Evolutionary conservation across 140 eudicot genomes (phyloP), one percentile per base, ranked within the genome.

Genomic region (Cichorium intybus): DNA sequence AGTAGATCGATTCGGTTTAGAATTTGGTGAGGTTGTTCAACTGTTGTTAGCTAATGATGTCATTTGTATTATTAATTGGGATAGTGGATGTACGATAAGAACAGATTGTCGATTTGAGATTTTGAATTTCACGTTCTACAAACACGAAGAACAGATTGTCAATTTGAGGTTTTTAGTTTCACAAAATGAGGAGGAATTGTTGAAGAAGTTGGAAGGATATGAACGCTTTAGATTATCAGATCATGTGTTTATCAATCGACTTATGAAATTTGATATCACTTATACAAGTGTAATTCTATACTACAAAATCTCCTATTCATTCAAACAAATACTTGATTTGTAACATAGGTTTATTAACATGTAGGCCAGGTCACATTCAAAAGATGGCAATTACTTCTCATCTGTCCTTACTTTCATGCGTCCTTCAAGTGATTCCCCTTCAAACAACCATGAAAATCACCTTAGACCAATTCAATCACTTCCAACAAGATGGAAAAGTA

Each of bases 301-400:
- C n/a, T n/a, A n/a, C n/a, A n/a, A n/a, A n/a, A n/a, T n/a, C n/a
- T n/a, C n/a, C n/a, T n/a, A n/a, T n/a, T n/a, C n/a, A n/a, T n/a
- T n/a, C n/a, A n/a, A n/a, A n/a, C n/a, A n/a, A n/a, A 54, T 24
- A 68, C 35, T 58, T 75, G 69, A 47, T 65, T 34, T 54, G 27
- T 57, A 37, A 49, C 75, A 50, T 69, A 55, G 43, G 55, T 57
- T 64, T 70, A 21, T 56, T 54, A 65, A 24, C 69, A 64, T 85
- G 79, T 77, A 92, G 98, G 92, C 77, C 81, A 83, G 80, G 71
- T 66, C 88, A 52, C 18, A 73, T 70, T 16, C 80, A 43, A 81
- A 83, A 72, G 84, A 80, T 41, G 84, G 82, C 10, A 77, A 74
- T 57, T 67, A 87, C 24, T 23, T 72, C 56, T 75, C 95, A 43